Evolutionary conservation across 2,329 filamentous ascomycete species (phyloP), one percentile per base, ranked within the genome.

Genomic region (Apiospora kogelbergensis): DNA sequence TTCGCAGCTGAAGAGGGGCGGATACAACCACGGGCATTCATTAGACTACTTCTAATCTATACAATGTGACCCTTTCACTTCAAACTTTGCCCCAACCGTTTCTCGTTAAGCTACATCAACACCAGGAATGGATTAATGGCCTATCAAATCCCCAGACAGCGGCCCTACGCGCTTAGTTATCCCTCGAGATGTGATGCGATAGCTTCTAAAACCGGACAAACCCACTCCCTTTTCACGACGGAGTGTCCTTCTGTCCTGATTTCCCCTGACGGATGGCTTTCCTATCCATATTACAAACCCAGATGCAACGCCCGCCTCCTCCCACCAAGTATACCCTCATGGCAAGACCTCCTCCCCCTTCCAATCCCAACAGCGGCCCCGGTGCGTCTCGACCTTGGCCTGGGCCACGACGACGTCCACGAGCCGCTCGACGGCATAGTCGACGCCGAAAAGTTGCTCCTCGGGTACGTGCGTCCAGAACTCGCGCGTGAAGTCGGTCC

Each of bases 331-430:
- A 15, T 20, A 4, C n/a, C 5, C 17, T 37, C 76, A 91, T 33
- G 89, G 88, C 72, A 83, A 76, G 45, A 92, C 81, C 78, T 91
- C 90, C 70, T 88, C 82, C 1, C 89, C 89, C 75, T 87, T 88
- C 89, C 89, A 93, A 78, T 92, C 91, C 88, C 88, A 92, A 74
- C 88, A 91, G 74, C 81, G 84, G 0, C 91, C 91, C 74, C 91
- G 83, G 40, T 87, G 84, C 33, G 83, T 81, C 15, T 85, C 48
- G 68, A 88, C 83, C 37, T 17, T 6, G n/a, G 37, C 37, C 69
- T 87, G 79, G 5, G 79, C 76, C 45, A 78, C 80, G 6, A 91
- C 79, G 9, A 95, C 88, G 42, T 85, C 82, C 33, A 90, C 78
- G 80, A 96, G 80, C 77, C 84, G 86, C 81, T 88, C 87, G 0